Percentiles rank a stretch among this genome's conserved stretches.
phyloP scores from a whole-genome alignment of 2,329 filamentous ascomycete species.

The Cercospora sp. region DNA sequence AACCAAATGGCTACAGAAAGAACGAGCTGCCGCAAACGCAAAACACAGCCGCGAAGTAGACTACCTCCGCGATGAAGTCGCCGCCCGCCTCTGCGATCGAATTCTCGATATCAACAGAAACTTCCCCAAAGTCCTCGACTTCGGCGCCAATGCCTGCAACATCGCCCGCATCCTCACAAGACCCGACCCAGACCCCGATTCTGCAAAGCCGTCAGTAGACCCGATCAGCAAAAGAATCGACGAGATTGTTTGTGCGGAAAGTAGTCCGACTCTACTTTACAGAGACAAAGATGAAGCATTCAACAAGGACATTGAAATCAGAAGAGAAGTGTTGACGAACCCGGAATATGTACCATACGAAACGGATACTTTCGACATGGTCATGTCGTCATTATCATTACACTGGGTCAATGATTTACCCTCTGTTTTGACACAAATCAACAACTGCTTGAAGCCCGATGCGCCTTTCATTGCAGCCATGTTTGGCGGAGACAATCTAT shows the following conservation, averaged over 20 bases:
- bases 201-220: slow-evolving; percentile 58
- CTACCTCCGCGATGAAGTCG: slow-evolving; percentile 92
- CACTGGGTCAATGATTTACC: slow-evolving; percentile 99
- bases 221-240: slow-evolving; percentile 71
- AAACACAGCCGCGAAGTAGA: slow-evolving; percentile 77
- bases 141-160: slow-evolving; percentile 95
- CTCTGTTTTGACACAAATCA: slow-evolving; percentile 78
- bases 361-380: slow-evolving; percentile 78
- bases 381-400: slow-evolving; percentile 82
- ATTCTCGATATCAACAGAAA: slow-evolving; percentile 89
- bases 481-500: slow-evolving; percentile 92
- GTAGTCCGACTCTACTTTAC: slow-evolving; percentile 73
- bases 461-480: slow-evolving; percentile 91
- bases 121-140: slow-evolving; percentile 81
- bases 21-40: slow-evolving; percentile 72
- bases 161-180: slow-evolving; percentile 75
- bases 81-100: slow-evolving; percentile 77
- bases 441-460: slow-evolving; percentile 84
- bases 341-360: slow-evolving; percentile 76
- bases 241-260: slow-evolving; percentile 77
- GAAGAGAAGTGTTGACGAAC: slow-evolving; percentile 70
- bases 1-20: slow-evolving; percentile 87
- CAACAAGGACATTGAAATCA: slow-evolving; percentile 71
- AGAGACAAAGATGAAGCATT: slow-evolving; percentile 75
- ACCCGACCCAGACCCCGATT: slow-evolving; percentile 64